Percentiles rank a stretch among this genome's conserved stretches.
Evolutionary conservation across 768 basidiomycete genomes (phyloP).

Genomic region (Suillus subluteus): DNA sequence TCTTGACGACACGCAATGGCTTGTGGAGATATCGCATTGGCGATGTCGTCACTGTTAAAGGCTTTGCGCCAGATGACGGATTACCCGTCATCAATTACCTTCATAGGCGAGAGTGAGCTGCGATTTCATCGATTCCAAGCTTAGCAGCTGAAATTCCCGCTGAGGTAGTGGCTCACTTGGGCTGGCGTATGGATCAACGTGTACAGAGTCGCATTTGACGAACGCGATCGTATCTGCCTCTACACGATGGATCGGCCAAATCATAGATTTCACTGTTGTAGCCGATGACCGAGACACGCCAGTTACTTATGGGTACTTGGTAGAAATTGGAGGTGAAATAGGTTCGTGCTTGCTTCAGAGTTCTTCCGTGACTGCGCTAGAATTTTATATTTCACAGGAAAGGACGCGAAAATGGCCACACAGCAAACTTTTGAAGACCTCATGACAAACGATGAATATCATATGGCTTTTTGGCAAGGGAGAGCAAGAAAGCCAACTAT

Average conservation of each 20-base stretch:
- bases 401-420: background rate
- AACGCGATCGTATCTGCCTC: conserved; percentile 5
- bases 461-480: background rate
- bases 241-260: conserved; percentile 5
- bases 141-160: background rate
- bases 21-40: conserved; percentile 16
- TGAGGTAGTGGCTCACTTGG: conserved; percentile 14
- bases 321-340: conserved; percentile 9
- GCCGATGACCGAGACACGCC: background rate
- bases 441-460: background rate
- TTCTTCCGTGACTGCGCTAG: background rate
- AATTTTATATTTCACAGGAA: background rate
- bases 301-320: conserved; percentile 10
- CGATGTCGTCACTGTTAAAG: conserved; percentile 12
- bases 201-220: conserved; percentile 9
- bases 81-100: conserved; percentile 12
- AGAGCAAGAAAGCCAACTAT: conserved; percentile 11
- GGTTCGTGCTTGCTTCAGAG: background rate
- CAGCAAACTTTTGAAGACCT: background rate
- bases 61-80: conserved; percentile 16
- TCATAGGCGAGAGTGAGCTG: conserved; percentile 11
- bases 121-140: background rate
- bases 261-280: conserved; percentile 13
- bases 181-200: conserved; percentile 2
- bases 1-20: conserved; percentile 15